These are phyloP conservation scores for Sarocladiaceae sp. DNA, from an alignment of 2,329 filamentous ascomycete species.

Conservation along the genomic window DNA sequence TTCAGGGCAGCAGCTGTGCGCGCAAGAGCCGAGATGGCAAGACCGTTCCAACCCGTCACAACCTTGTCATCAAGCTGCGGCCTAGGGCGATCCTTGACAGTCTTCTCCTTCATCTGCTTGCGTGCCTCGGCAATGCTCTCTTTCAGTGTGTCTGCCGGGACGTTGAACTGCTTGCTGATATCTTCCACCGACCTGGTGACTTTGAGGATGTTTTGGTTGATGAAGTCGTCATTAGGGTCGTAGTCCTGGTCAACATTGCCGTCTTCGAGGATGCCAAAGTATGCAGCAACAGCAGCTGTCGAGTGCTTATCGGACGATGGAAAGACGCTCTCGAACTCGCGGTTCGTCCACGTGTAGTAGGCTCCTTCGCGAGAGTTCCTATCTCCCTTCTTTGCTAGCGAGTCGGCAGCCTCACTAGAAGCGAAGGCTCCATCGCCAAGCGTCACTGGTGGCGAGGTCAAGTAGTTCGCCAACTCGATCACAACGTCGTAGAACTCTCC, in stretches of 20 bases:
- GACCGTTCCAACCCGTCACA: slow-evolving; percentile 79
- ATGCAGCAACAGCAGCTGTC: slow-evolving; percentile 67
- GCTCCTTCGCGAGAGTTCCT: slow-evolving; percentile 82
- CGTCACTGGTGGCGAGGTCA: slow-evolving; percentile 65
- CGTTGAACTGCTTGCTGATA: slow-evolving; percentile 67
- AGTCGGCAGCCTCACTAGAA: slow-evolving; percentile 88
- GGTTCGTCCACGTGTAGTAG: slow-evolving; percentile 88
- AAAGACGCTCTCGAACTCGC: slow-evolving; percentile 76
- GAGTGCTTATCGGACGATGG: slow-evolving; percentile 43
- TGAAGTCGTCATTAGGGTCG: slow-evolving; percentile 89
- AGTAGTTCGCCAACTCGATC: slow-evolving; percentile 79
- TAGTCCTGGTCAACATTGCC: slow-evolving; percentile 80
- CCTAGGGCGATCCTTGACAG: slow-evolving; percentile 66
- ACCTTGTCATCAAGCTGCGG: slow-evolving; percentile 85
- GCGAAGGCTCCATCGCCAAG: slow-evolving; percentile 69
- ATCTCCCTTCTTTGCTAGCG: slow-evolving; percentile 65
- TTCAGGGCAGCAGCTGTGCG: slow-evolving; percentile 65
- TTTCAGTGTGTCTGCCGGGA: slow-evolving; percentile 62
- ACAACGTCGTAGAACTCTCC: slow-evolving; percentile 72
- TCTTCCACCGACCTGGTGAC: slow-evolving; percentile 61
- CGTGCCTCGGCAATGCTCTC: slow-evolving; percentile 62
- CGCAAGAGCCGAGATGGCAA: slow-evolving; percentile 78
- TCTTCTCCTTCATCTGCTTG: slow-evolving; percentile 61
- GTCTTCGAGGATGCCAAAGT: slow-evolving; percentile 77
- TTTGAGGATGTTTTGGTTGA: slow-evolving; percentile 84